Evolutionary conservation across 352 stramenopile genomes (phyloP).

Genomic region (Pythium insidiosum): DNA sequence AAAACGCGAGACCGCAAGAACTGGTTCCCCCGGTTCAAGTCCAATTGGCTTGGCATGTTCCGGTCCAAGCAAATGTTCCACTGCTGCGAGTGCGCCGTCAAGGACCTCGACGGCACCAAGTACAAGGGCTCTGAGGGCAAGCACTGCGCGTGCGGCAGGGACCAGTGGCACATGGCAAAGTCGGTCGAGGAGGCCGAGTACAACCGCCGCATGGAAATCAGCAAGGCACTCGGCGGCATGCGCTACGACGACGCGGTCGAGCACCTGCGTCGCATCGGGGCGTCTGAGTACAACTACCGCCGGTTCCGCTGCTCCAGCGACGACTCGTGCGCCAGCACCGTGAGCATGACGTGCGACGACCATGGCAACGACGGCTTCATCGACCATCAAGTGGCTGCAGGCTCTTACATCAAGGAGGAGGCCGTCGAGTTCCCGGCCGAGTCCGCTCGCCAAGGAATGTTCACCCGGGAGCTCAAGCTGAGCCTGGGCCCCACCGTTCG

Average conservation of each 20-base stretch:
- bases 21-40: constrained; percentile 87
- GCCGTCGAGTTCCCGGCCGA: constrained; percentile 1
- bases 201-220: constrained; percentile 79
- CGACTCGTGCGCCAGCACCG: constrained; percentile 13
- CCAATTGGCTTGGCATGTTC: constrained; percentile 81
- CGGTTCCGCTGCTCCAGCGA: constrained; percentile 30
- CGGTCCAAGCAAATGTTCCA: constrained; percentile 83
- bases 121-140: constrained; percentile 80
- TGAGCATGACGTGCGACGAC: constrained; percentile 13
- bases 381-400: too few relatives aligned
- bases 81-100: constrained; percentile 76
- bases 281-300: constrained; percentile 51
- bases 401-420: constrained; percentile 17
- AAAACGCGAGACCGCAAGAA: constrained; percentile 83
- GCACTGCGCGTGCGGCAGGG: constrained; percentile 70
- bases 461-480: constrained; percentile 15
- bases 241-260: constrained; percentile 76
- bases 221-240: constrained; percentile 68
- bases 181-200: constrained; percentile 77
- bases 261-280: constrained; percentile 49
- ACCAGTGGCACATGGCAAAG: constrained; percentile 82
- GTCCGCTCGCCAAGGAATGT: constrained; percentile 2
- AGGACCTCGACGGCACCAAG: constrained; percentile 24
- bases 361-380: constrained; percentile 4
- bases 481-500: constrained; percentile 13